Conservation (phyloP, 2,329 filamentous ascomycete genomes). For the Diaporthe velutina region DNA sequence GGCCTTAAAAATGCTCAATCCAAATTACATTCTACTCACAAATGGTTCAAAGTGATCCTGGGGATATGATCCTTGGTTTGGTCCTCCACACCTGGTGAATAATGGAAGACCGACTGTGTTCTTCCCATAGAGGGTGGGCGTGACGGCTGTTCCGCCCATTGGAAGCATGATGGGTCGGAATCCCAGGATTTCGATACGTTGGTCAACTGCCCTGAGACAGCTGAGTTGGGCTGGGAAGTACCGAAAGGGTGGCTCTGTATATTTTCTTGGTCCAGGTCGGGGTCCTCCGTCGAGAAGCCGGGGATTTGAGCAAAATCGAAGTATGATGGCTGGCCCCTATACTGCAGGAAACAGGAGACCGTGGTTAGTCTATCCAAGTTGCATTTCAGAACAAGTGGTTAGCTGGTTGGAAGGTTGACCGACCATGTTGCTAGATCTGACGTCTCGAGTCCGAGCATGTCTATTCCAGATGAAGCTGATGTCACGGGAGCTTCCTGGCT, state of each 20-base stretch:
- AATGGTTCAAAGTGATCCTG: neutral
- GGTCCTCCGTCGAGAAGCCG: neutral
- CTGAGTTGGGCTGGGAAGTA: neutral
- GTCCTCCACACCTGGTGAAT: neutral
- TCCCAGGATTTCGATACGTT: neutral
- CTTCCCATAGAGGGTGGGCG: neutral
- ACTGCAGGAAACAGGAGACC: neutral
- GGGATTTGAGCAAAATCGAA: neutral
- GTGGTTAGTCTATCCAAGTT: neutral
- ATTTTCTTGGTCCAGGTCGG: neutral
- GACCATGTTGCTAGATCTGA: neutral
- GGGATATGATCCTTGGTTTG: neutral
- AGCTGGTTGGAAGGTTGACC: neutral
- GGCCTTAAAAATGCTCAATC: neutral
- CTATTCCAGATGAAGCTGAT: neutral
- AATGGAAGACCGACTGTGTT: neutral
- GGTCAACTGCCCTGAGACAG: neutral
- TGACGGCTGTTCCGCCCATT: neutral
- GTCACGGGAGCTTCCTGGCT: neutral
- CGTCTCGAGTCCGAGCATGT: neutral
- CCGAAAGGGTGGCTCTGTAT: neutral
- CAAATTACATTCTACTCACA: neutral
- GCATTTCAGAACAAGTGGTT: neutral
- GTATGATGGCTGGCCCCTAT: neutral
- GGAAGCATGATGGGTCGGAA: neutral